phyloP scores from a whole-genome alignment of 768 basidiomycete species.

The Naganishia friedmannii region DNA sequence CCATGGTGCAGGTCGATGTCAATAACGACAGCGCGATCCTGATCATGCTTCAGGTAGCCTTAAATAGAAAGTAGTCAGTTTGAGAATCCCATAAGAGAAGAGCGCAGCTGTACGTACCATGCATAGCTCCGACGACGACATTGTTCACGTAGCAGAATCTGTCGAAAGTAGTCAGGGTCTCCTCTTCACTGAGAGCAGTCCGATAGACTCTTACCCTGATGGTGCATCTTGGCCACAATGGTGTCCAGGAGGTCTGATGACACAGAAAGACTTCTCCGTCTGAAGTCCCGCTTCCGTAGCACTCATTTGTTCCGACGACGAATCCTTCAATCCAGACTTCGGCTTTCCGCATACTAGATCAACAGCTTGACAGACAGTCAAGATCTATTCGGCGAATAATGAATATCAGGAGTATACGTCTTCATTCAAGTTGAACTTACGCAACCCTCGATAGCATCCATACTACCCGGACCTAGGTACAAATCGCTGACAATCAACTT shows the following conservation, averaged over 20 bases:
- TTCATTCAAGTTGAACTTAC: conserved; percentile 34
- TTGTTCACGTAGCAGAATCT: conserved; percentile 93
- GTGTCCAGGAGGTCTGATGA: conserved; percentile 85
- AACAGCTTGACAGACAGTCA: conserved; percentile 75
- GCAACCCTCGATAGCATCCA: conserved; percentile 50
- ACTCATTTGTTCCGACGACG: not conserved
- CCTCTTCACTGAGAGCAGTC: not conserved
- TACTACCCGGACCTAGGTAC: conserved; percentile 49
- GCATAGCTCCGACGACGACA: conserved; percentile 81
- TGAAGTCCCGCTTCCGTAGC: not conserved
- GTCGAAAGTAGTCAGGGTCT: not conserved
- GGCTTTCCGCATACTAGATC: conserved; percentile 58
- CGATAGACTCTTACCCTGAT: conserved; percentile 57
- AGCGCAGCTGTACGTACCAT: conserved; percentile 60
- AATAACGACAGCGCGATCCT: conserved; percentile 76
- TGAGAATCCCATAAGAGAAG: not conserved
- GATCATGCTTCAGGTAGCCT: conserved; percentile 77
- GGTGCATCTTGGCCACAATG: conserved; percentile 89
- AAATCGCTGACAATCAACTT: conserved; percentile 48
- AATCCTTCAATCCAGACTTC: not conserved
- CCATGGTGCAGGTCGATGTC: conserved; percentile 93
- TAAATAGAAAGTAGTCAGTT: not conserved
- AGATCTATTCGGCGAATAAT: conserved; percentile 34
- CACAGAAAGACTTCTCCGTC: conserved; percentile 65
- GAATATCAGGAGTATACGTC: not conserved